Percentiles rank a stretch among this genome's conserved stretches.
phyloP scores from a whole-genome alignment of 2,329 filamentous ascomycete genomes.

The Tolypocladium album region DNA sequence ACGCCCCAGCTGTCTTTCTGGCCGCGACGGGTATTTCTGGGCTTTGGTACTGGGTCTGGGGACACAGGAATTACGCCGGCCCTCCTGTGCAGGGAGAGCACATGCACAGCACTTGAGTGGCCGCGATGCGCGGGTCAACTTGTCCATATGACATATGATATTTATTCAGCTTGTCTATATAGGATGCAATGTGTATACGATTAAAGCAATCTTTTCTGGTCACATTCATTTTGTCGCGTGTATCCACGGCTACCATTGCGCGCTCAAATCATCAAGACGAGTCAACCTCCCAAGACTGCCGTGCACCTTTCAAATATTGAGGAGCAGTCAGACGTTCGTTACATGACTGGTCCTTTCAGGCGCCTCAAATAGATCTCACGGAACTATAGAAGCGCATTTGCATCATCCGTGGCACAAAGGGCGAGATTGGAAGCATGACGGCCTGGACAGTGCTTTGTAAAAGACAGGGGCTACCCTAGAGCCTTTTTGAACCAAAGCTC shows the following conservation, averaged over 20 bases:
- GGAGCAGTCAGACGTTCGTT: background rate
- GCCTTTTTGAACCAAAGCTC: background rate
- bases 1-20: slow-evolving; percentile 64
- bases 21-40: slow-evolving; percentile 50
- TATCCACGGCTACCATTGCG: background rate
- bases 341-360: background rate
- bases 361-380: background rate
- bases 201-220: background rate
- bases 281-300: too few relatives aligned
- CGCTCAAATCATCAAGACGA: background rate
- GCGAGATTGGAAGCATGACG: background rate
- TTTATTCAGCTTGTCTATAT: background rate
- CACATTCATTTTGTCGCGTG: background rate
- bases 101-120: background rate
- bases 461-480: background rate
- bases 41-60: slow-evolving; percentile 60
- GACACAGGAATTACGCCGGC: slow-evolving; percentile 56
- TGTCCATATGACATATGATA: background rate
- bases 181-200: background rate
- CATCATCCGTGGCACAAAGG: background rate
- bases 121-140: background rate
- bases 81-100: slow-evolving; percentile 37
- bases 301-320: background rate
- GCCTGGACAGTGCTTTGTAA: too few relatives aligned
- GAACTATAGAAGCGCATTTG: background rate